phyloP scores from a whole-genome alignment of 1,139 yeast species.

The Pichiaceae sp. region DNA sequence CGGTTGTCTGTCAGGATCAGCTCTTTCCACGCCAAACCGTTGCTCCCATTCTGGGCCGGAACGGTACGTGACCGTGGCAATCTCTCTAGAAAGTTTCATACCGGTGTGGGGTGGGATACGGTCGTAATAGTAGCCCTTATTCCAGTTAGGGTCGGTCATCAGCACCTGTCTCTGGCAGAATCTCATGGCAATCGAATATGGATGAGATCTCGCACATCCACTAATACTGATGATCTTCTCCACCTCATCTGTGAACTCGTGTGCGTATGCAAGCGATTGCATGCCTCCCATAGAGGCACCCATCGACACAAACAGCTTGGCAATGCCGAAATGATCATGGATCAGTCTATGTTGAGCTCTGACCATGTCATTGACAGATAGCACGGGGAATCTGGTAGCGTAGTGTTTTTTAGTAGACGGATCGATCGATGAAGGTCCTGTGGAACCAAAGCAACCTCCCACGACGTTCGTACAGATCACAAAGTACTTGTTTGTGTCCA shows the following conservation, averaged over 20 bases:
- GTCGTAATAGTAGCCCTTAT: conserved; percentile 75
- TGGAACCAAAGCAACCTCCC: conserved; percentile 93
- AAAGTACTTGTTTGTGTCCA: conserved; percentile 77
- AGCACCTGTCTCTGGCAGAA: conserved; percentile 88
- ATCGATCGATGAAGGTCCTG: conserved; percentile 82
- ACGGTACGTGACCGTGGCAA: conserved; percentile 88
- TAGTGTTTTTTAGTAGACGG: conserved; percentile 63
- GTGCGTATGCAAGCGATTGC: conserved; percentile 86
- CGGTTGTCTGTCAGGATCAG: conserved; percentile 71
- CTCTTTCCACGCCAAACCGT: conserved; percentile 81
- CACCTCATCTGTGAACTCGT: conserved; percentile 74
- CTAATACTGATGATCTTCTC: conserved; percentile 67
- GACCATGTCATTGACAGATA: conserved; percentile 84
- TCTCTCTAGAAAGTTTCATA: conserved; percentile 88
- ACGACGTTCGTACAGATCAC: conserved; percentile 83
- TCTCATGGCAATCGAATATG: conserved; percentile 88
- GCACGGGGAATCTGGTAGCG: conserved; percentile 82
- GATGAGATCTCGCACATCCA: conserved; percentile 92
- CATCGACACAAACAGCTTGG: conserved; percentile 64
- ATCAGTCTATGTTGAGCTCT: conserved; percentile 76
- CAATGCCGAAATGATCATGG: conserved; percentile 50
- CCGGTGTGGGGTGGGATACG: conserved; percentile 84
- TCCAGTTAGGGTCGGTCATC: conserved; percentile 95
- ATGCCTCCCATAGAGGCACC: conserved; percentile 98
- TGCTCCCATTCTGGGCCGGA: conserved; percentile 98